A percentile compares a stretch with the other conserved stretches of the same genome.
Evolutionary conservation across 2,329 filamentous ascomycete genomes (phyloP).

Genomic region (Colletotrichum chrysophilum): DNA sequence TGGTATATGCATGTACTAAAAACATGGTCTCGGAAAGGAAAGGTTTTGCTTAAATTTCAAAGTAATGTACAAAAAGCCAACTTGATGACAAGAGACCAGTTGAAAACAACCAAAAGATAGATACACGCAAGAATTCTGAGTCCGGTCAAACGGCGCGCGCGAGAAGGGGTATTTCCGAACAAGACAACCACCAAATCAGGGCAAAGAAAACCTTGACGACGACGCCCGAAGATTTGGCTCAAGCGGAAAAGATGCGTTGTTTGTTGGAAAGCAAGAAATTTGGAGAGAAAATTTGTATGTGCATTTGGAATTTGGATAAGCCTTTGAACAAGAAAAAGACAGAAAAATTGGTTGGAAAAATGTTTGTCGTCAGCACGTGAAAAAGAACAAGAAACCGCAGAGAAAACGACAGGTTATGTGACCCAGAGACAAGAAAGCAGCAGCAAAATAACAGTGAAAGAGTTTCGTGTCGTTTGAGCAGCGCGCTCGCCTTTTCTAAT

Average conservation of each 20-base stretch:
- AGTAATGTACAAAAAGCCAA: not conserved
- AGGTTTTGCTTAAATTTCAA: not conserved
- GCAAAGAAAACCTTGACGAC: not conserved
- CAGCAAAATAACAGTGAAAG: not conserved
- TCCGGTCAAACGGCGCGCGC: not conserved
- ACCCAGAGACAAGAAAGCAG: not conserved
- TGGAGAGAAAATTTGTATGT: not conserved
- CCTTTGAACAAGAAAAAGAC: not conserved
- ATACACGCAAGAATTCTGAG: not conserved
- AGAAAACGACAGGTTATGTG: not conserved
- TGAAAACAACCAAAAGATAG: not conserved
- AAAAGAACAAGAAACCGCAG: not conserved
- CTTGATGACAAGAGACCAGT: not conserved
- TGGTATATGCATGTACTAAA: not conserved
- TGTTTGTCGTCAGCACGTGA: not conserved
- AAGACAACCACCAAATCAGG: not conserved
- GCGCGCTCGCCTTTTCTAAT: constrained; percentile 15
- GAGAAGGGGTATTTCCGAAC: not conserved
- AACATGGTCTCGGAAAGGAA: not conserved
- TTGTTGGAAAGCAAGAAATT: not conserved
- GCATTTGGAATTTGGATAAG: not conserved
- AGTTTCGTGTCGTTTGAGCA: constrained; percentile 14
- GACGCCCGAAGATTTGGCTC: not conserved
- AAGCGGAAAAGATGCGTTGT: not conserved
- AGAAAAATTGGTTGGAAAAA: not conserved